phyloP scores from a whole-genome alignment of 495 filamentous ascomycete species.

The Trichoderma gamsii region DNA sequence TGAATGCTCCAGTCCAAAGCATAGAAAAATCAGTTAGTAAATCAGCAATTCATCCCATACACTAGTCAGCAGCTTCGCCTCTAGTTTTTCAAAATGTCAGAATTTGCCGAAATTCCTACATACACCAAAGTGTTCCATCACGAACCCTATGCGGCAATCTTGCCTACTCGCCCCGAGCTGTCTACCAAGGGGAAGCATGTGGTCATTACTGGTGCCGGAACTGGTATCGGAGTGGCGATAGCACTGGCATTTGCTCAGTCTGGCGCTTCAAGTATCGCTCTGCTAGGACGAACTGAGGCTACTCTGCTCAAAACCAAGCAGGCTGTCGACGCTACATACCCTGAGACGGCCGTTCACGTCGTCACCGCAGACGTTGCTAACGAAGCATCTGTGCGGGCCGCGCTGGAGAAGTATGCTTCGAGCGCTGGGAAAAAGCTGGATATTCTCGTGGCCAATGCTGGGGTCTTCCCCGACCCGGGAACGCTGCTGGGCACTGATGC shows the following conservation, averaged over 20 bases:
- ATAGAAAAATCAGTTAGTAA: background rate
- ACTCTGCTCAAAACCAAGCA: background rate
- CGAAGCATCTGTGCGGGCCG: background rate
- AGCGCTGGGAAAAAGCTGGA: background rate
- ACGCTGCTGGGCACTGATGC: background rate
- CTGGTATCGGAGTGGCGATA: slow-evolving; percentile 30
- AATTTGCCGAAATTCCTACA: slow-evolving; percentile 14
- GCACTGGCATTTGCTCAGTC: slow-evolving; percentile 28
- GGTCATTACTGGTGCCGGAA: slow-evolving; percentile 42
- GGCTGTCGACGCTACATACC: background rate
- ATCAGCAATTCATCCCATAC: background rate
- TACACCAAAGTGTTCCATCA: slow-evolving; percentile 29
- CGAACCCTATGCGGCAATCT: slow-evolving; percentile 38
- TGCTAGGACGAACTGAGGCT: background rate
- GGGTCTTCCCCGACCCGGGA: background rate
- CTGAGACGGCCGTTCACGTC: background rate
- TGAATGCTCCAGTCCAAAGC: background rate
- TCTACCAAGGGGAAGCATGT: slow-evolving; percentile 35
- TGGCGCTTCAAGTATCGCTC: slow-evolving; percentile 20
- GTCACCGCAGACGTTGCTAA: background rate
- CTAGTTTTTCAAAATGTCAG: background rate
- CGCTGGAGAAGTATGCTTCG: background rate
- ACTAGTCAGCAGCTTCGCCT: background rate
- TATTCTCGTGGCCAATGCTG: slow-evolving; percentile 16
- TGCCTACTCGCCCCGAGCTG: slow-evolving; percentile 35